A percentile compares a stretch with the other conserved stretches of the same genome.
phyloP scores from a whole-genome alignment of 192 early-diverging fungal genomes.

The Coemansia sp. region DNA sequence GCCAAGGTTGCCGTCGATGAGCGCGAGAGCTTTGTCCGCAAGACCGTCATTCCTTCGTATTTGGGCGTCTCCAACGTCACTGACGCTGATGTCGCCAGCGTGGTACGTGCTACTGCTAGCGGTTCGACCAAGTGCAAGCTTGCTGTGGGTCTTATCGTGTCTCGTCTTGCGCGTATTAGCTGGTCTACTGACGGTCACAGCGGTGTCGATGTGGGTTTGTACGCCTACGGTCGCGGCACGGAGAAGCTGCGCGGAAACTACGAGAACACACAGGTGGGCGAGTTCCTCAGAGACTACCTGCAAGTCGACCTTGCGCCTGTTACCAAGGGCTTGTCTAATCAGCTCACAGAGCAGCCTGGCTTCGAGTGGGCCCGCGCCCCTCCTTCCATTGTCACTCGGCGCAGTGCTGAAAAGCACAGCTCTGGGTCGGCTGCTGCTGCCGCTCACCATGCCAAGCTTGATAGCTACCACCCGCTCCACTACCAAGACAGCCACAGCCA shows the following conservation, averaged over 20 bases:
- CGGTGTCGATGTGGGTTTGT: slow-evolving; percentile 90
- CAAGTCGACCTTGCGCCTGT: slow-evolving; percentile 57
- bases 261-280: slow-evolving; percentile 72
- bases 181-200: slow-evolving; percentile 90
- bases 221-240: slow-evolving; percentile 58
- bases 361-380: slow-evolving; percentile 8
- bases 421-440: background rate
- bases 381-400: slow-evolving; percentile 7
- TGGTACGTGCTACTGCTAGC: background rate
- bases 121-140: slow-evolving; percentile 14
- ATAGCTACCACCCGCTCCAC: slow-evolving; percentile 11
- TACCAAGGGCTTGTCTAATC: slow-evolving; percentile 56
- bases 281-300: slow-evolving; percentile 60
- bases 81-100: slow-evolving; percentile 17
- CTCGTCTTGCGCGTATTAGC: slow-evolving; percentile 39
- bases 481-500: slow-evolving; percentile 1
- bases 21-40: background rate
- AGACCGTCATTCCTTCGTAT: slow-evolving; percentile 22
- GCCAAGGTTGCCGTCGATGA: background rate
- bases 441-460: slow-evolving; percentile 10
- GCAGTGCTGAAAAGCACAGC: background rate
- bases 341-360: slow-evolving; percentile 10
- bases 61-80: slow-evolving; percentile 47
- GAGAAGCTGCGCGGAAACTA: slow-evolving; percentile 54
- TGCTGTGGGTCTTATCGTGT: slow-evolving; percentile 27